Conservation (phyloP, 2,329 filamentous ascomycete genomes). For the Claviceps fusiformis region DNA sequence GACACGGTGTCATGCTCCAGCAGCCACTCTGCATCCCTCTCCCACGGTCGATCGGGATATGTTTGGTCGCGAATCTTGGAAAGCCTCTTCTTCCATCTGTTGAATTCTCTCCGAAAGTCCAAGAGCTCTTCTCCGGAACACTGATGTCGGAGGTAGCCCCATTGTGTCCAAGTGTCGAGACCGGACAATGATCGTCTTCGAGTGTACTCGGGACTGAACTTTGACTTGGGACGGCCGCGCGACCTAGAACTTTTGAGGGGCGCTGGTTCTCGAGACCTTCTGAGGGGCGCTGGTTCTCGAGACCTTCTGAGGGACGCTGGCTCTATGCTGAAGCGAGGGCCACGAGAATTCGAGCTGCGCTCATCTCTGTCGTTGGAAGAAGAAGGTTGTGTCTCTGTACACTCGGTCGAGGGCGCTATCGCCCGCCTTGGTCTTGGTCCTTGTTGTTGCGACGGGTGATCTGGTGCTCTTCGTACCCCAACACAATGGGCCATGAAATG, state of each 20-base stretch:
- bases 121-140: conserved; percentile 11
- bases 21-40: conserved; percentile 16
- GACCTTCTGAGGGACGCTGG: not conserved
- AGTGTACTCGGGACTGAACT: not conserved
- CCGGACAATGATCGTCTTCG: not conserved
- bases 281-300: not conserved
- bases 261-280: not conserved
- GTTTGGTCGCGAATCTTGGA: conserved; percentile 7
- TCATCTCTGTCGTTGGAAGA: no score
- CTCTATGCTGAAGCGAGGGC: not conserved
- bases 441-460: not conserved
- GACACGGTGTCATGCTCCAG: conserved; percentile 16
- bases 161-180: conserved; percentile 13
- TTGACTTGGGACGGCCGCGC: not conserved
- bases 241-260: no score
- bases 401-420: not conserved
- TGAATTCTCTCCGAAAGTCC: conserved; percentile 12
- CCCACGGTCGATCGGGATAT: conserved; percentile 13
- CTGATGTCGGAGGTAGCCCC: conserved; percentile 19
- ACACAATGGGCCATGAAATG: not conserved
- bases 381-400: not conserved
- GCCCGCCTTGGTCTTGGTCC: not conserved
- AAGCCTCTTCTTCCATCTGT: conserved; percentile 17
- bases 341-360: not conserved
- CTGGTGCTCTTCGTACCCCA: not conserved